phyloP scores from a whole-genome alignment of 2,329 filamentous ascomycete species.

The Colletotrichum camelliae region DNA sequence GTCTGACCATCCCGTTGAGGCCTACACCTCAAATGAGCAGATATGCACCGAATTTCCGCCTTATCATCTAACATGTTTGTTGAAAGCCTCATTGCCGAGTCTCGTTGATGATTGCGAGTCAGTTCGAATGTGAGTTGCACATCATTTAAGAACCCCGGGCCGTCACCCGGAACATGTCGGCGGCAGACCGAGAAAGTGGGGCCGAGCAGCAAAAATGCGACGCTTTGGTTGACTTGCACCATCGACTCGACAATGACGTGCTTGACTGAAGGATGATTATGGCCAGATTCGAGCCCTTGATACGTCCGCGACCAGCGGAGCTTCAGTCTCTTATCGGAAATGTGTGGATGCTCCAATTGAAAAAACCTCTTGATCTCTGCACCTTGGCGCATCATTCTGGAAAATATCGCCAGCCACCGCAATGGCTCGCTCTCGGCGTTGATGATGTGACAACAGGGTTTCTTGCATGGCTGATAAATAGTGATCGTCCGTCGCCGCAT shows the following conservation, averaged over 20 bases:
- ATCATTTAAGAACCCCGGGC: not conserved
- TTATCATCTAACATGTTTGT: too few species aligned
- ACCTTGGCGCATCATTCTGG: not conserved
- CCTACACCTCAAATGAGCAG: not conserved
- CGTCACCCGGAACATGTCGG: not conserved
- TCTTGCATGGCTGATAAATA: not conserved
- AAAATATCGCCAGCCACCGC: not conserved
- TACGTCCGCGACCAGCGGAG: not conserved
- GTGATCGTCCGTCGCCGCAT: not conserved
- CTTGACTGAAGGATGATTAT: not conserved
- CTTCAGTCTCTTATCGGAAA: not conserved
- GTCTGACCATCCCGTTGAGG: not conserved
- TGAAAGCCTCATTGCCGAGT: too few species aligned
- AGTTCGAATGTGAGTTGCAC: not conserved
- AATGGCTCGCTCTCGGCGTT: not conserved
- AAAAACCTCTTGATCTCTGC: not conserved
- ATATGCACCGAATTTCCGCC: too few species aligned
- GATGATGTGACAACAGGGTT: not conserved
- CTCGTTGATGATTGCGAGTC: too few species aligned
- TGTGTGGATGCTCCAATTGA: not conserved
- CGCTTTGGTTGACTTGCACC: not conserved
- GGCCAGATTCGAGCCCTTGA: not conserved
- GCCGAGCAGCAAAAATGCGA: not conserved
- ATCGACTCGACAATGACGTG: slow-evolving; percentile 4
- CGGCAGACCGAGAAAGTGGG: not conserved